A percentile compares a stretch with the other conserved stretches of the same genome.
phyloP scores from a whole-genome alignment of 2,329 filamentous ascomycete genomes.

The Escovopsis sp. region DNA sequence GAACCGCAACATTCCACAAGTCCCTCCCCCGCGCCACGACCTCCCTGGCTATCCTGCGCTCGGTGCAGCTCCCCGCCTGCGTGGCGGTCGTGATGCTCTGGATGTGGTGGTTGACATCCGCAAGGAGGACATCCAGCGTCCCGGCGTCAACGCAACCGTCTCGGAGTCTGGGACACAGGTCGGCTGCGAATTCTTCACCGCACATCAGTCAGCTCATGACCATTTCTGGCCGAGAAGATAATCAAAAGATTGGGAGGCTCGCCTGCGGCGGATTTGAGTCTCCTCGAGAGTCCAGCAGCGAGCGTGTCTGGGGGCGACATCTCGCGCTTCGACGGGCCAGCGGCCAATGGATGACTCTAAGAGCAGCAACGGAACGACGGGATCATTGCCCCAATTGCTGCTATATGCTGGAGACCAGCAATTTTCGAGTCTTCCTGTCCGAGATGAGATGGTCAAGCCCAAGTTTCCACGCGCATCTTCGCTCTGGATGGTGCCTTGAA shows the following conservation, averaged over 20 bases:
- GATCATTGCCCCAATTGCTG: too few species aligned
- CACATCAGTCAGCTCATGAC: not conserved
- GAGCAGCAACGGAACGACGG: too few species aligned
- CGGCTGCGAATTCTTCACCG: conserved; percentile 14
- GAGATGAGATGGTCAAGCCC: not conserved
- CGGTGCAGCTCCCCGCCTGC: not conserved
- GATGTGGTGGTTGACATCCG: conserved; percentile 16
- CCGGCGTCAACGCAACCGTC: conserved; percentile 15
- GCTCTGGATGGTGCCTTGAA: too few species aligned
- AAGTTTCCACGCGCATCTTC: not conserved
- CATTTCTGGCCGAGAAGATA: too few species aligned
- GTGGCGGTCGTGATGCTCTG: conserved; percentile 9
- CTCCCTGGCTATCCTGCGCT: conserved; percentile 15
- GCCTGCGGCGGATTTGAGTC: conserved; percentile 10
- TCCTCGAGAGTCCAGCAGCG: conserved; percentile 10
- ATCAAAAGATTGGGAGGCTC: not conserved
- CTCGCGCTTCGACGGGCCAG: not conserved
- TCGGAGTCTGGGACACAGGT: conserved; percentile 13
- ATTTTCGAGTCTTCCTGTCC: not conserved
- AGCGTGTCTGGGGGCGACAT: conserved; percentile 11
- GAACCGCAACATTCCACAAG: conserved; percentile 54
- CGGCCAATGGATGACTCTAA: too few species aligned
- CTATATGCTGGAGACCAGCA: too few species aligned
- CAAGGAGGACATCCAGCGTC: conserved; percentile 25
- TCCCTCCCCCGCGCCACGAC: conserved; percentile 42